phyloP scores from a whole-genome alignment of 352 stramenopile genomes.

The Globisporangium parvum region DNA sequence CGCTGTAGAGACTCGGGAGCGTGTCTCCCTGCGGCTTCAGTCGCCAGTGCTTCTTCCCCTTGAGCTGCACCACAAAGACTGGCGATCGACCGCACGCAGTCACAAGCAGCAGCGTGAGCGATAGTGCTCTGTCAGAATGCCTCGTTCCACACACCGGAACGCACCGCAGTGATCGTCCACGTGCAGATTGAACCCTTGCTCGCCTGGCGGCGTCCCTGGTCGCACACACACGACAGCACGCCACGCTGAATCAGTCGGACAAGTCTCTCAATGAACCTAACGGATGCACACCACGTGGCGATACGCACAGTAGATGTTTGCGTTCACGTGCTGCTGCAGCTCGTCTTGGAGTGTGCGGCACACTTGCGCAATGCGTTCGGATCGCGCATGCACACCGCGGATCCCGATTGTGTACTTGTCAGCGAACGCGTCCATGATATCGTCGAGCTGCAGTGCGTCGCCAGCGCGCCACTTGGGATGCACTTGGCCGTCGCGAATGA shows the following conservation, averaged over 20 bases:
- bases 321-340: conserved; percentile 27
- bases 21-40: conserved; percentile 10
- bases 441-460: conserved; percentile 6
- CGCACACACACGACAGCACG: neutral
- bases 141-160: neutral
- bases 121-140: no score
- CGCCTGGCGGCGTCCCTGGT: conserved; percentile 21
- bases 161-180: conserved; percentile 31
- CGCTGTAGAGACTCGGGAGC: conserved; percentile 22
- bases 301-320: conserved; percentile 29
- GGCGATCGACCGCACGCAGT: neutral
- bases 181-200: conserved; percentile 27
- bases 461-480: conserved; percentile 12
- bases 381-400: conserved; percentile 24
- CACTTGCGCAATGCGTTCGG: conserved; percentile 7
- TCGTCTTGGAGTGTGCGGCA: conserved; percentile 18
- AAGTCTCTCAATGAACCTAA: no score
- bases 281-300: neutral
- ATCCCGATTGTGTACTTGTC: conserved; percentile 26
- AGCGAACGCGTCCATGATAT: conserved; percentile 15
- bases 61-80: conserved; percentile 32
- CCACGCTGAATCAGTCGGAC: neutral
- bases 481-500: conserved; percentile 16
- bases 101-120: neutral
- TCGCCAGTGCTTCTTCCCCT: conserved; percentile 25